These are phyloP conservation scores for Daldinia caldariorum DNA, from an alignment of 495 filamentous ascomycete species.

Conservation along the genomic window DNA sequence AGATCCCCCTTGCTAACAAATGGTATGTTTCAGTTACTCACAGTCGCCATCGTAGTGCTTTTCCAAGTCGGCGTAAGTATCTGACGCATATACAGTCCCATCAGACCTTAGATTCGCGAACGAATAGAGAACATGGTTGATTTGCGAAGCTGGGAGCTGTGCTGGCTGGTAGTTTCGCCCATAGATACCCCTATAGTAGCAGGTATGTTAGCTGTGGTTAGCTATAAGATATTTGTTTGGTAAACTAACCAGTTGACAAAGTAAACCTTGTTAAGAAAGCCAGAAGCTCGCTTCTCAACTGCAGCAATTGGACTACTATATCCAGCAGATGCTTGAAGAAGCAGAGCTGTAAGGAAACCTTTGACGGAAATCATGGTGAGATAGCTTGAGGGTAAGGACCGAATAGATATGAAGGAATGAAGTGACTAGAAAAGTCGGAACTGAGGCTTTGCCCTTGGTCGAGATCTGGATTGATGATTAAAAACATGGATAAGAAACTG, in stretches of 20 bases:
- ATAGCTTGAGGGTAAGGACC: slow-evolving; percentile 16
- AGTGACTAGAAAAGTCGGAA: slow-evolving; percentile 26
- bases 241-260: slow-evolving; percentile 58
- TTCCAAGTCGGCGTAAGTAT: slow-evolving; percentile 70
- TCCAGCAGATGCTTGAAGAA: slow-evolving; percentile 44
- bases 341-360: slow-evolving; percentile 29
- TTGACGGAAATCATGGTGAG: slow-evolving; percentile 46
- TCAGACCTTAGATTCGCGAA: slow-evolving; percentile 86
- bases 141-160: slow-evolving; percentile 78
- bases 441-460: slow-evolving; percentile 32
- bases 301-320: slow-evolving; percentile 36
- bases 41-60: slow-evolving; percentile 73
- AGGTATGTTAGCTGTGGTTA: slow-evolving; percentile 20
- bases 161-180: slow-evolving; percentile 81
- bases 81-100: slow-evolving; percentile 75
- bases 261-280: slow-evolving; percentile 58
- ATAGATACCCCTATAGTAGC: slow-evolving; percentile 75
- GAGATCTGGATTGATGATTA: slow-evolving; percentile 21
- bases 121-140: slow-evolving; percentile 89
- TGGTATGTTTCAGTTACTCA: slow-evolving; percentile 35
- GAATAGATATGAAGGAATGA: slow-evolving; percentile 9
- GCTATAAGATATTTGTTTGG: neutral
- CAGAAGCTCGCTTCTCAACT: slow-evolving; percentile 36
- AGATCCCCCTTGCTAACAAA: slow-evolving; percentile 6
- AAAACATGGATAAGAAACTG: slow-evolving; percentile 8